Percentiles rank a stretch among this genome's conserved stretches.
These are phyloP conservation scores for Brassica hybrid DNA, from an alignment of 441 rosid species.

Conservation along the genomic window DNA sequence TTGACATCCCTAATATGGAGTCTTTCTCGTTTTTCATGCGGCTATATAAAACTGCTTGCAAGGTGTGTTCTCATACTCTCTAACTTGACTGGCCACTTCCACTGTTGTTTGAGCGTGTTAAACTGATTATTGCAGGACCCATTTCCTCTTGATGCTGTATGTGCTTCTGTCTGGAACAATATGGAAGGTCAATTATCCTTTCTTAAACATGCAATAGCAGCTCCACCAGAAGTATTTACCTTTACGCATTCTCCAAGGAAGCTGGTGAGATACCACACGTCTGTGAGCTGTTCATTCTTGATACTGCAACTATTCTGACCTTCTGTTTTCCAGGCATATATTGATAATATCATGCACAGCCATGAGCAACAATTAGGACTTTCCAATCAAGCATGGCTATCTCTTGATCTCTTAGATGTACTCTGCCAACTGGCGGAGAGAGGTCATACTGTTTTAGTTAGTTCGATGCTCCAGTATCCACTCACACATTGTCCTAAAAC, in stretches of 20 bases:
- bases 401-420: slow-evolving; percentile 9
- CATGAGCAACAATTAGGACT: slow-evolving; percentile 2
- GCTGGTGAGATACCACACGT: slow-evolving; percentile 16
- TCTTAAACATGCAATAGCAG: slow-evolving; percentile 5
- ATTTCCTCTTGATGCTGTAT: slow-evolving; percentile 2
- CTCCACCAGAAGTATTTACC: slow-evolving; percentile 12
- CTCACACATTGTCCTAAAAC: neutral
- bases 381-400: slow-evolving; percentile 12
- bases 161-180: slow-evolving; percentile 7
- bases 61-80: slow-evolving; percentile 5
- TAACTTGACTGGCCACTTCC: neutral
- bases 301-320: neutral
- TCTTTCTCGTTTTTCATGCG: slow-evolving; percentile 5
- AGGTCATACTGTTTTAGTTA: slow-evolving; percentile 1
- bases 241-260: slow-evolving; percentile 5
- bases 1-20: slow-evolving; percentile 16
- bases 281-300: neutral
- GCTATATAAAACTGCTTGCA: neutral
- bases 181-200: slow-evolving; percentile 15
- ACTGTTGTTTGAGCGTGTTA: neutral
- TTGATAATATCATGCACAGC: neutral
- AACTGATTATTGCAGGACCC: neutral
- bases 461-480: slow-evolving; percentile 1
- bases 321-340: neutral
- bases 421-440: slow-evolving; percentile 7